Conservation (phyloP, 345 rosid species). For the Euclidium syriacum region DNA sequence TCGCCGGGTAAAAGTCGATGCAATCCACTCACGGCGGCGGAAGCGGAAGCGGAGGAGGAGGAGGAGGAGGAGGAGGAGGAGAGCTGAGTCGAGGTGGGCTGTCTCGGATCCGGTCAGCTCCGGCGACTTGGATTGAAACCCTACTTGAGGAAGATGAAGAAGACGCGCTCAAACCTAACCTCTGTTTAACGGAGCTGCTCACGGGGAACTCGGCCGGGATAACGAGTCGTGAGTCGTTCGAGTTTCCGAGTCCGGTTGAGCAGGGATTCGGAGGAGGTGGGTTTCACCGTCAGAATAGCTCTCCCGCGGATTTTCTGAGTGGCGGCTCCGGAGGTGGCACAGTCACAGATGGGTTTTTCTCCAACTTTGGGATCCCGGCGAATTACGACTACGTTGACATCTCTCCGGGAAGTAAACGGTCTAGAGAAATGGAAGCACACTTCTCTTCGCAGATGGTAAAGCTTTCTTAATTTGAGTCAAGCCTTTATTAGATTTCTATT, state of each 20-base stretch:
- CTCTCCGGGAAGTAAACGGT: slow-evolving; percentile 43
- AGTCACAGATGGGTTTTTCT: slow-evolving; percentile 45
- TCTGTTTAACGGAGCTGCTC: slow-evolving; percentile 55
- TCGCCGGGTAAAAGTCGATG: slow-evolving; percentile 40
- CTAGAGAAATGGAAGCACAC: slow-evolving; percentile 37
- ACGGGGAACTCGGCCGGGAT: slow-evolving; percentile 22
- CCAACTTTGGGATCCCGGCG: slow-evolving; percentile 41
- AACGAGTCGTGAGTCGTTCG: slow-evolving; percentile 33
- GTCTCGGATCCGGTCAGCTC: slow-evolving; percentile 72
- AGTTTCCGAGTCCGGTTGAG: slow-evolving; percentile 33
- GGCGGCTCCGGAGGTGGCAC: slow-evolving; percentile 31
- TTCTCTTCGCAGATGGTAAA: slow-evolving; percentile 43
- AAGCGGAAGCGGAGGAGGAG: slow-evolving; percentile 32
- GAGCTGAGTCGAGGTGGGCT: slow-evolving; percentile 49
- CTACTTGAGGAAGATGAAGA: slow-evolving; percentile 57
- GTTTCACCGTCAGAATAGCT: slow-evolving; percentile 64
- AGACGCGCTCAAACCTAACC: slow-evolving; percentile 25
- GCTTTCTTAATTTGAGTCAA: no score
- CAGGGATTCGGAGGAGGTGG: slow-evolving; percentile 33
- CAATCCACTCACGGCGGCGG: slow-evolving; percentile 43
- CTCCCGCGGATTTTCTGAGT: slow-evolving; percentile 61
- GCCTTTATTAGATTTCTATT: no score
- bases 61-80: slow-evolving; percentile 36
- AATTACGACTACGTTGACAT: slow-evolving; percentile 49
- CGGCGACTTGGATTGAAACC: slow-evolving; percentile 68